Evolutionary conservation across 805 yeast genomes (phyloP), one percentile per base, ranked within the genome.

Genomic region (Candida khao-thaluensis): DNA sequence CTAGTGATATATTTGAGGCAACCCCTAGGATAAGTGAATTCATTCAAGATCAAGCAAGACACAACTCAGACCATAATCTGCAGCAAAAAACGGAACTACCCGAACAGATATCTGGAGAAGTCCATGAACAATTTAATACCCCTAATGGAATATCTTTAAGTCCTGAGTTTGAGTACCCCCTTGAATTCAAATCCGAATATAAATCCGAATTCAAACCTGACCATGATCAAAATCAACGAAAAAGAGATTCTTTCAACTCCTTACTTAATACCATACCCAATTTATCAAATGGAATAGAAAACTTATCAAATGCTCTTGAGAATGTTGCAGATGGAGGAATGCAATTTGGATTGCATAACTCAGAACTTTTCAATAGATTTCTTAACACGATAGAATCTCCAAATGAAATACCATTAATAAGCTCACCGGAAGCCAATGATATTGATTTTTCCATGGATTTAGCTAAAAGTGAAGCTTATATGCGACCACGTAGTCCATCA

Each of bases 401-500:
- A 4, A 16, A 25, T 15, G n/a, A n/a, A 7, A 8, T 25, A 3
- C 17, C 30, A 15, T 6, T 38, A 6, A 21, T 26, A 12, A 5
- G 16, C 20, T 27, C 37, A 25, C 42, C 42, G 5, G 37, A 25
- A 17, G 26, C 49, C 5, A 20, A 31, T 12, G 60, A 63, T 31
- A 69, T 68, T 42, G 60, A 63, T 32, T 71, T 68, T 42, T 51
- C 72, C 0, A 58, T 57, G 10, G 76, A 70, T 47, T 47, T 70
- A 15, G 57, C 54, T 4, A 56, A 54, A 36, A 59, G 65, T 10
- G 65, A 66, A 30, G 42, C 52, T 4, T 56, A 51, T 37, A 12
- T 51, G 25, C 12, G 18, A 21, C n/a, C 15, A 7, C 3, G 4
- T 7, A 33, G 35, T 10, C 30, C 37, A 14, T 4, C 29, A 4